Percentiles rank a stretch among this genome's conserved stretches.
Evolutionary conservation across 2,329 filamentous ascomycete species (phyloP).

Genomic region (Stachybotrys chlorohalonatus): DNA sequence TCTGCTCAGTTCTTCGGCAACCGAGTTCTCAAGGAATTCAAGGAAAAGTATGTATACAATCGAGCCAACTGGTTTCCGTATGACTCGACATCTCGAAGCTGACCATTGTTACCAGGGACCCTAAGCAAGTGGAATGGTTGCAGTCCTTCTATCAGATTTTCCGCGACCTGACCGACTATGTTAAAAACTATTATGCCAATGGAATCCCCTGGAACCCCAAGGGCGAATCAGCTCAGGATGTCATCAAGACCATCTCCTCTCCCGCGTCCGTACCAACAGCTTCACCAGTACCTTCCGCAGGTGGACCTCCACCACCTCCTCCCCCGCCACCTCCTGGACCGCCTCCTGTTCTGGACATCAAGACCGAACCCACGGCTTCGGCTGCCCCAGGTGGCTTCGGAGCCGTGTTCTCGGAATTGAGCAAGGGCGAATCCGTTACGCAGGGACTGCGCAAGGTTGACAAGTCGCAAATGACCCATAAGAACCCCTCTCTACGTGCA

Average conservation of each 20-base stretch:
- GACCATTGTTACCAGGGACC: constrained; percentile 46
- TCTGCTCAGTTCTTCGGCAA: constrained; percentile 93
- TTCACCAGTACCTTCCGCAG: constrained; percentile 42
- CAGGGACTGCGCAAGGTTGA: constrained; percentile 88
- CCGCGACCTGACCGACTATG: constrained; percentile 71
- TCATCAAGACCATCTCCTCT: constrained; percentile 44
- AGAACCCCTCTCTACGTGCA: constrained; percentile 81
- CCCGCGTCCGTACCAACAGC: constrained; percentile 24
- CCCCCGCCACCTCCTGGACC: constrained; percentile 63
- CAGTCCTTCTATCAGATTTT: constrained; percentile 90
- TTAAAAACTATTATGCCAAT: constrained; percentile 70
- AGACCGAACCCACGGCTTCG: constrained; percentile 25
- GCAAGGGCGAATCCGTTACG: constrained; percentile 82
- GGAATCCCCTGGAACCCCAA: constrained; percentile 83
- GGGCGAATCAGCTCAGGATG: constrained; percentile 63
- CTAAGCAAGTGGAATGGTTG: constrained; percentile 77
- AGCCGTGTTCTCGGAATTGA: constrained; percentile 86
- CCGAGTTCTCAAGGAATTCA: constrained; percentile 82
- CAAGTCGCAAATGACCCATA: constrained; percentile 94
- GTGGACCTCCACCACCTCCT: constrained; percentile 43
- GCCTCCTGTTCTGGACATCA: constrained; percentile 55
- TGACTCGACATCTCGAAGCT: neutral
- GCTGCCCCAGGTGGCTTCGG: constrained; percentile 53
- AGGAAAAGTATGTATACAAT: constrained; percentile 45
- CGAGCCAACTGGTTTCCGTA: neutral